Evolutionary conservation across 768 basidiomycete species (phyloP).

Genomic region (Dentipellis fragilis): DNA sequence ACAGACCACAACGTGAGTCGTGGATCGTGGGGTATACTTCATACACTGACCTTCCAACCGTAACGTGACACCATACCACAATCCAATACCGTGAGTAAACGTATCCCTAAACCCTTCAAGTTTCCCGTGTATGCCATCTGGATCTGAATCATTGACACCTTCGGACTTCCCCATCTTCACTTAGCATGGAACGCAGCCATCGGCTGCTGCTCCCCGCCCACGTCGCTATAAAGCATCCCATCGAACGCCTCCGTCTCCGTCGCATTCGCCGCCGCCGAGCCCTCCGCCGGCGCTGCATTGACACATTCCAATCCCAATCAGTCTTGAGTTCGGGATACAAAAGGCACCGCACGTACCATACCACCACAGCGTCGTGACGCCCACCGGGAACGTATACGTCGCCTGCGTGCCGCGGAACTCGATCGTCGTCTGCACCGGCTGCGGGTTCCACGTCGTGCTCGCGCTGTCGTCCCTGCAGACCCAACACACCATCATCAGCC

Average conservation of each 20-base stretch:
- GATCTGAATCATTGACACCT: no score
- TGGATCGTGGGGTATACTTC: no score
- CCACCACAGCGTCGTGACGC: conserved; percentile 52
- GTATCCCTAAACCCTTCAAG: background rate
- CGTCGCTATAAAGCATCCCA: background rate
- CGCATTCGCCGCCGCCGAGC: background rate
- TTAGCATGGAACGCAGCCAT: background rate
- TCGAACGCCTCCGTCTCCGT: background rate
- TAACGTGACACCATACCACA: background rate
- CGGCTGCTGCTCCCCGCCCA: background rate
- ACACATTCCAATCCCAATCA: background rate
- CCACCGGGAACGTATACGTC: conserved; percentile 69
- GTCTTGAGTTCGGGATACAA: background rate
- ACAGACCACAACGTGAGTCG: no score
- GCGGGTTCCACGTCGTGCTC: conserved; percentile 43
- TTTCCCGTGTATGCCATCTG: no score
- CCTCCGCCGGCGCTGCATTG: background rate
- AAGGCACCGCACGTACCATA: conserved; percentile 19
- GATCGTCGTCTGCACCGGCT: conserved; percentile 46
- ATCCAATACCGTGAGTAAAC: background rate
- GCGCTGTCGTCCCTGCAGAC: conserved; percentile 35
- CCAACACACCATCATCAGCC: conserved; percentile 4
- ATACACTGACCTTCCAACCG: background rate
- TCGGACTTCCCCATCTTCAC: no score
- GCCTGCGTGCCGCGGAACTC: conserved; percentile 61